Evolutionary conservation across 2,329 filamentous ascomycete genomes (phyloP).

Genomic region (Nannizziopsis barbatae): DNA sequence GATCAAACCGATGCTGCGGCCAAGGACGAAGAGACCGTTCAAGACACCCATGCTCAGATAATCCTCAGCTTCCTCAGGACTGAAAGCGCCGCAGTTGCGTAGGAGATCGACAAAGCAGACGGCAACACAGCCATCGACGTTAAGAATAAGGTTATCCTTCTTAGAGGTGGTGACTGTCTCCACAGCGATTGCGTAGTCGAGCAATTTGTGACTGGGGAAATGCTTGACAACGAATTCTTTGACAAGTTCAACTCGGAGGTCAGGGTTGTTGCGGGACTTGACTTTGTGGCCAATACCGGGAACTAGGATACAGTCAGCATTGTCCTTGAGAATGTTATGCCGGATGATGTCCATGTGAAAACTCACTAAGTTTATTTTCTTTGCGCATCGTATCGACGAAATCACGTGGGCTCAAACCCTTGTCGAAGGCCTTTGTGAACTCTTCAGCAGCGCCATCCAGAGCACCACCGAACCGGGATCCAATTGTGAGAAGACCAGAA

Average conservation of each 20-base stretch:
- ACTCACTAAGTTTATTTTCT: conserved; percentile 93
- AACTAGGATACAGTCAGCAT: conserved; percentile 39
- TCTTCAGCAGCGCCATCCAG: conserved; percentile 96
- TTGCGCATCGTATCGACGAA: conserved; percentile 99
- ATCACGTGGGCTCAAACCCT: conserved; percentile 94
- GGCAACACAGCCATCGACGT: conserved; percentile 95
- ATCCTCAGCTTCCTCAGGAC: conserved; percentile 89
- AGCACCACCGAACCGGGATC: conserved; percentile 95
- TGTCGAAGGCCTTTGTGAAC: conserved; percentile 96
- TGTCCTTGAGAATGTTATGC: conserved; percentile 17
- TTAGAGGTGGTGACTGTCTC: conserved; percentile 98
- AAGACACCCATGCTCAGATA: conserved; percentile 99
- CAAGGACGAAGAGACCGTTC: conserved; percentile 97
- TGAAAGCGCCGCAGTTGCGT: conserved; percentile 97
- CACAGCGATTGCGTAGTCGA: conserved; percentile 96
- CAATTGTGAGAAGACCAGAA: conserved; percentile 93
- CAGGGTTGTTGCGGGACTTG: conserved; percentile 99
- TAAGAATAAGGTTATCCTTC: conserved; percentile 99
- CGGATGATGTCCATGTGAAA: background rate
- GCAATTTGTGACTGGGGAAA: conserved; percentile 95
- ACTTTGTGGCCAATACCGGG: conserved; percentile 98
- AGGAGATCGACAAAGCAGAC: conserved; percentile 98
- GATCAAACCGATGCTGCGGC: conserved; percentile 96
- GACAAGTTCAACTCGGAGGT: conserved; percentile 97
- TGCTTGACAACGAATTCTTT: conserved; percentile 97